phyloP scores from a whole-genome alignment of 2,329 filamentous ascomycete genomes.

The Diplocarpon rosae region DNA sequence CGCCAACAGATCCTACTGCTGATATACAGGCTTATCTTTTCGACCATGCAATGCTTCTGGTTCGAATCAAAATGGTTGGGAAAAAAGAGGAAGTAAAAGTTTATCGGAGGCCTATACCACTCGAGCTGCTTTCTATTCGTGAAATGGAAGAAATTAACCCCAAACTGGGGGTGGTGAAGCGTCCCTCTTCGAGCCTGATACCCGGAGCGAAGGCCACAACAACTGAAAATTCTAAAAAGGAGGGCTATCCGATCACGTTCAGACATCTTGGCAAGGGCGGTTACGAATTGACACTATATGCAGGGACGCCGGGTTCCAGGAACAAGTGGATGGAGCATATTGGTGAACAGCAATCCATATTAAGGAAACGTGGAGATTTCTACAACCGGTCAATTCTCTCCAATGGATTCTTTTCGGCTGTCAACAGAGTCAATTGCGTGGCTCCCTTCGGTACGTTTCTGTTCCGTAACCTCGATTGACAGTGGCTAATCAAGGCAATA shows the following conservation, averaged over 20 bases:
- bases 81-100: conserved; percentile 93
- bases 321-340: conserved; percentile 98
- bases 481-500: conserved; percentile 16
- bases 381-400: conserved; percentile 63
- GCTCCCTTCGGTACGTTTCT: conserved; percentile 67
- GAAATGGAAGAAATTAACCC: conserved; percentile 97
- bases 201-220: conserved; percentile 42
- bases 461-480: background rate
- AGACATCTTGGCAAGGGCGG: conserved; percentile 90
- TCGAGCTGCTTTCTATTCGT: conserved; percentile 84
- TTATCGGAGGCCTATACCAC: conserved; percentile 84
- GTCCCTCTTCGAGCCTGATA: conserved; percentile 78
- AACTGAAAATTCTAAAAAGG: conserved; percentile 49
- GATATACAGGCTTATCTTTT: conserved; percentile 95
- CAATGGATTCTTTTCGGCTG: conserved; percentile 45
- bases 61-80: conserved; percentile 81
- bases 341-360: conserved; percentile 75
- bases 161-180: conserved; percentile 65
- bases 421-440: conserved; percentile 87
- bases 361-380: conserved; percentile 82
- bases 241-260: conserved; percentile 93
- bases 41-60: conserved; percentile 87
- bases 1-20: conserved; percentile 63
- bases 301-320: conserved; percentile 71
- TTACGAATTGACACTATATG: conserved; percentile 84